Evolutionary conservation across 176 grass and related monocot genomes (phyloP), one percentile per base, ranked within the genome.

Genomic region (Cocos nucifera): DNA sequence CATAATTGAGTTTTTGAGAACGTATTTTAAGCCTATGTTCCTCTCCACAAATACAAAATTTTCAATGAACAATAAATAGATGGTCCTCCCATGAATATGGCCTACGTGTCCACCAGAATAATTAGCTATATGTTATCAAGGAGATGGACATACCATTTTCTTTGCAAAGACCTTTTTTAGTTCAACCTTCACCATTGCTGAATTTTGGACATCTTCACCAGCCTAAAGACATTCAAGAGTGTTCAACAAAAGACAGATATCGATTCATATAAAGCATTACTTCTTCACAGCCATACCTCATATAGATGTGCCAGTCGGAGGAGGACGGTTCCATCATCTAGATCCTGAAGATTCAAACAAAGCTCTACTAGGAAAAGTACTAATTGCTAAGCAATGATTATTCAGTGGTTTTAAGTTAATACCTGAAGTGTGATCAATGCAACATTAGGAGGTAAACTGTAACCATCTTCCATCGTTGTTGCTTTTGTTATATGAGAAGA

Each of bases 351-450:
- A 68, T 55, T 6, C 25, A 39, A 23, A 52, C 14, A 17, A 32
- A 18, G 19, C 22, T 44, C 14, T 15, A 22, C 22, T 30, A 20
- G 65, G 8, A 25, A 67, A 21, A 54, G 17, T 54, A 4, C 2
- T 55, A 0, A 25, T 67, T 17, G 1, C 17, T 2, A 23, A 55
- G 24, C n/a, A 39, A 68, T 55, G 20, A 2, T 70, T 9, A 19
- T 3, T 17, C 3, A 50, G 5, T 20, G 17, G 26, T 19, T 21
- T 50, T 50, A 15, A 44, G 35, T 44, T 26, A 10, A 69, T 63
- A 95, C 90, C 90, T 95, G 79, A 49, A 95, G 77, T 23, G 90
- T 95, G 29, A 95, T 67, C 21, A 95, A 62, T 52, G 90, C 90
- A 19, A 95, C 90, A 62, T 95, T 89, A 50, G 85, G 79, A 75